phyloP scores from a whole-genome alignment of 331 rosid genomes.

The Quercus lobata region DNA sequence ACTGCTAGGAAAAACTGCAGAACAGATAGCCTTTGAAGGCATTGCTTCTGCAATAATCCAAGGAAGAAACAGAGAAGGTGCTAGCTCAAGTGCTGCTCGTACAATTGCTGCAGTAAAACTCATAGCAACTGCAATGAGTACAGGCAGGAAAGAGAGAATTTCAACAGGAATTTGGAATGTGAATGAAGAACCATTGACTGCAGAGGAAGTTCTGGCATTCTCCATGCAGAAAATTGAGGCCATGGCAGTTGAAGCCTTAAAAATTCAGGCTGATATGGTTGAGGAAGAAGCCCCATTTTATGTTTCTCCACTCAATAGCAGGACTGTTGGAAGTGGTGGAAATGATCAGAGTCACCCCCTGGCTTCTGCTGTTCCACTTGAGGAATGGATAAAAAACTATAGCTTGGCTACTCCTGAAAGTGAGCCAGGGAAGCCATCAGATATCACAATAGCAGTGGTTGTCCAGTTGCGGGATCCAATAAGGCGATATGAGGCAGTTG shows the following conservation, averaged over 20 bases:
- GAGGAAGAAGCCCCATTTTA: constrained; percentile 87
- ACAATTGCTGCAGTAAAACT: constrained; percentile 60
- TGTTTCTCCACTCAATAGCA: constrained; percentile 53
- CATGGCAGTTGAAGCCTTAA: constrained; percentile 63
- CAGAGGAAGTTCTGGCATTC: constrained; percentile 64
- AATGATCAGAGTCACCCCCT: constrained; percentile 37
- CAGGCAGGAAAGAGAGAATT: constrained; percentile 78
- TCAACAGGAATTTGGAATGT: constrained; percentile 85
- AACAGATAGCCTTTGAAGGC: constrained; percentile 95
- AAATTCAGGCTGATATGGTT: constrained; percentile 66
- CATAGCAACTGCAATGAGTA: constrained; percentile 57
- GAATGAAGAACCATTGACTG: constrained; percentile 42
- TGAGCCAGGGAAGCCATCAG: constrained; percentile 10
- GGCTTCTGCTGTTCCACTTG: constrained; percentile 56
- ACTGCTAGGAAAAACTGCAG: constrained; percentile 84
- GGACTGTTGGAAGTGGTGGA: constrained; percentile 20
- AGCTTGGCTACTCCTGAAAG: constrained; percentile 20
- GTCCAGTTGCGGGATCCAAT: constrained; percentile 78
- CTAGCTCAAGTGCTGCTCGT: constrained; percentile 85
- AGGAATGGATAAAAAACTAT: constrained; percentile 60
- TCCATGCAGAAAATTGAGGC: constrained; percentile 70
- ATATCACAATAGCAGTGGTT: constrained; percentile 44
- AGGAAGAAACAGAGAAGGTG: constrained; percentile 92
- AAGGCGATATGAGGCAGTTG: constrained; percentile 76
- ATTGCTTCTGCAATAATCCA: constrained; percentile 83